Evolutionary conservation across 176 grass and related monocot species (phyloP).

Genomic region (Aegilops tauschii): DNA sequence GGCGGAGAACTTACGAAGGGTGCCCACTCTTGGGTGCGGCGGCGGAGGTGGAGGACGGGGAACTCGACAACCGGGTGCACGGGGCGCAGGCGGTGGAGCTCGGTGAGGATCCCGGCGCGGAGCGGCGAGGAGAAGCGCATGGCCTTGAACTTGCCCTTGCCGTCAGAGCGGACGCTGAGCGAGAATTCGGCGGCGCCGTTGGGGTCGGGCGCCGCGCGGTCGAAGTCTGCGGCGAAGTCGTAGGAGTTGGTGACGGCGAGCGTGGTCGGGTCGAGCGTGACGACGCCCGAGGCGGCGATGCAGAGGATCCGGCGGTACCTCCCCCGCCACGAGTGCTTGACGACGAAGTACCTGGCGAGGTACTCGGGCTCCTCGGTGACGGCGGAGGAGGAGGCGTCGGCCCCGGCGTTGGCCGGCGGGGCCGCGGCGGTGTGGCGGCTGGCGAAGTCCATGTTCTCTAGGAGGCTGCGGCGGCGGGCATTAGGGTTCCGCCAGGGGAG

Average conservation of each 20-base stretch:
- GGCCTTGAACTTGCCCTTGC: conserved; percentile 73
- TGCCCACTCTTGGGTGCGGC: conserved; percentile 80
- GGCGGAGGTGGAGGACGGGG: conserved; percentile 81
- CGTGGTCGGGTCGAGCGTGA: conserved; percentile 84
- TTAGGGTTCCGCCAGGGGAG: conserved; percentile 58
- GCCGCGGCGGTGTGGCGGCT: conserved; percentile 66
- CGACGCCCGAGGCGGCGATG: conserved; percentile 60
- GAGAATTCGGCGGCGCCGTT: conserved; percentile 69
- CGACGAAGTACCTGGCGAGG: conserved; percentile 69
- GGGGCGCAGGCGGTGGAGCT: conserved; percentile 74
- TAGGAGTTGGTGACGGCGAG: conserved; percentile 90
- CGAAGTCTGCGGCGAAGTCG: conserved; percentile 60
- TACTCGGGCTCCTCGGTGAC: conserved; percentile 90
- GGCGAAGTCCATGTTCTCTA: conserved; percentile 74
- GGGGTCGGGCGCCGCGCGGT: conserved; percentile 55
- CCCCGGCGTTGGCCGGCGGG: conserved; percentile 27
- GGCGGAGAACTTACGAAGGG: conserved; percentile 58
- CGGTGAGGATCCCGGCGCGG: conserved; percentile 78
- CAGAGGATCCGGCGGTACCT: conserved; percentile 94
- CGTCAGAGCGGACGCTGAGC: conserved; percentile 68
- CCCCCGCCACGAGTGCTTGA: conserved; percentile 96
- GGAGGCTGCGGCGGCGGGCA: conserved; percentile 55
- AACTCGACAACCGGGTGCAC: conserved; percentile 59
- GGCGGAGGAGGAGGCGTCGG: conserved; percentile 27
- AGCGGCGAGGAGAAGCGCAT: conserved; percentile 84